Percentiles rank a stretch among this genome's conserved stretches.
Conservation (phyloP, 2,329 filamentous ascomycete species). For the Sporothrix brunneoviolacea region DNA sequence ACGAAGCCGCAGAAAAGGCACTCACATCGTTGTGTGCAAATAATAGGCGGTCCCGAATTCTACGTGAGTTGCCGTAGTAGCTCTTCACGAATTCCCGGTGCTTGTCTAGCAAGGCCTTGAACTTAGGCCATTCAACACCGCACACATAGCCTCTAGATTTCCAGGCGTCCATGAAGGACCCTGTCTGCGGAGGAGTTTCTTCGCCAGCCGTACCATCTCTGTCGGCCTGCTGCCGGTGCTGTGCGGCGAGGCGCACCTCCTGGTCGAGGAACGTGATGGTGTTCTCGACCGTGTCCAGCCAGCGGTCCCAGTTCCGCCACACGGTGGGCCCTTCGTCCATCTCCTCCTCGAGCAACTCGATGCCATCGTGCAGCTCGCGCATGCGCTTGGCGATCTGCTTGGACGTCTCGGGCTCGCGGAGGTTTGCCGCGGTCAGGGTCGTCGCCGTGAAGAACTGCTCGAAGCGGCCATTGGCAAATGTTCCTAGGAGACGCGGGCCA, state of each 20-base stretch:
- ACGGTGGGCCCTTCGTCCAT: conserved; percentile 72
- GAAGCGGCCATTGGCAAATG: conserved; percentile 90
- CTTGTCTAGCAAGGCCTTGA: conserved; percentile 66
- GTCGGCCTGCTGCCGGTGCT: conserved; percentile 22
- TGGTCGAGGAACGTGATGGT: conserved; percentile 51
- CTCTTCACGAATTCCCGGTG: conserved; percentile 70
- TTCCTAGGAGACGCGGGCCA: conserved; percentile 82
- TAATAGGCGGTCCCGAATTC: conserved; percentile 67
- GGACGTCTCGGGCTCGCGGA: conserved; percentile 76
- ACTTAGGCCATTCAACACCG: conserved; percentile 74
- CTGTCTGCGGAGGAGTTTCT: neutral
- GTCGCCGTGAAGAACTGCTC: conserved; percentile 88
- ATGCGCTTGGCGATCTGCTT: conserved; percentile 95
- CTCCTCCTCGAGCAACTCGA: conserved; percentile 77
- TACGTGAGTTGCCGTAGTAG: conserved; percentile 60
- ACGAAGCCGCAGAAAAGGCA: conserved; percentile 10
- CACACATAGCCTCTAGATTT: conserved; percentile 69
- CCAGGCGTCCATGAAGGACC: conserved; percentile 44
- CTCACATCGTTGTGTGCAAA: conserved; percentile 97
- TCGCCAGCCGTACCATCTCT: neutral
- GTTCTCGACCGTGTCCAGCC: conserved; percentile 62
- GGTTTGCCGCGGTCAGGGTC: conserved; percentile 67
- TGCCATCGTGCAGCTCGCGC: conserved; percentile 89
- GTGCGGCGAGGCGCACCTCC: conserved; percentile 43
- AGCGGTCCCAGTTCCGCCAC: conserved; percentile 92